phyloP scores from a whole-genome alignment of 768 basidiomycete species.

The Leccinellum albellum region DNA sequence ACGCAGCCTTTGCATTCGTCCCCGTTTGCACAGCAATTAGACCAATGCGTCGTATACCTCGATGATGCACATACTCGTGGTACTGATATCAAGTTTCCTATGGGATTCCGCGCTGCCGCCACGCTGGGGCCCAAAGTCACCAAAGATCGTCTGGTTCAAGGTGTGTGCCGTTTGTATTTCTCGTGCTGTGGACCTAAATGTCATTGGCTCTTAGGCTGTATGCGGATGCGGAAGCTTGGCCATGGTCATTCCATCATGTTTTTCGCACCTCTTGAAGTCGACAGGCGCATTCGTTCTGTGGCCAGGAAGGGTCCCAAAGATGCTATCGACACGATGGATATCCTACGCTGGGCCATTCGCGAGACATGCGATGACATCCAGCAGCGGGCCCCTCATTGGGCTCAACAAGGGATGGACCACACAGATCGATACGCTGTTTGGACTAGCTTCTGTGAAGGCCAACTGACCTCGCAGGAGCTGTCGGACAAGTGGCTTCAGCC shows the following conservation, averaged over 20 bases:
- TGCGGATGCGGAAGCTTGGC: conserved; percentile 53
- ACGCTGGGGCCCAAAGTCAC: conserved; percentile 35
- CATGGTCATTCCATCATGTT: conserved; percentile 46
- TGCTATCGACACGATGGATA: conserved; percentile 25
- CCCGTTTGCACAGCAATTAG: conserved; percentile 23
- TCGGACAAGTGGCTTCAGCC: conserved; percentile 36
- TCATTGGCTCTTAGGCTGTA: conserved; percentile 39
- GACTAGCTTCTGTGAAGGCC: conserved; percentile 12
- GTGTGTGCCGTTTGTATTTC: background rate
- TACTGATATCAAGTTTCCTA: conserved; percentile 35
- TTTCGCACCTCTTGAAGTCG: conserved; percentile 46
- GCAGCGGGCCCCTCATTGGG: conserved; percentile 40
- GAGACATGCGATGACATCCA: conserved; percentile 43
- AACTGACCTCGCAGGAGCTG: conserved; percentile 7
- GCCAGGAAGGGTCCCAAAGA: conserved; percentile 7
- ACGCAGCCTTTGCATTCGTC: conserved; percentile 25
- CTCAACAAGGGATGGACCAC: conserved; percentile 41
- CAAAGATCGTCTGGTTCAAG: conserved; percentile 28
- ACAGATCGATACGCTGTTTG: conserved; percentile 24
- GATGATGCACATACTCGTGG: conserved; percentile 38
- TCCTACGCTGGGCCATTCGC: conserved; percentile 43
- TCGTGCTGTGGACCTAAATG: background rate
- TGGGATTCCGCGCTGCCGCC: conserved; percentile 30
- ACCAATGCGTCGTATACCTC: conserved; percentile 33
- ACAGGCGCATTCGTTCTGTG: conserved; percentile 34